Conservation (phyloP, 75 land plant genomes). For the Larix kaempferi region DNA sequence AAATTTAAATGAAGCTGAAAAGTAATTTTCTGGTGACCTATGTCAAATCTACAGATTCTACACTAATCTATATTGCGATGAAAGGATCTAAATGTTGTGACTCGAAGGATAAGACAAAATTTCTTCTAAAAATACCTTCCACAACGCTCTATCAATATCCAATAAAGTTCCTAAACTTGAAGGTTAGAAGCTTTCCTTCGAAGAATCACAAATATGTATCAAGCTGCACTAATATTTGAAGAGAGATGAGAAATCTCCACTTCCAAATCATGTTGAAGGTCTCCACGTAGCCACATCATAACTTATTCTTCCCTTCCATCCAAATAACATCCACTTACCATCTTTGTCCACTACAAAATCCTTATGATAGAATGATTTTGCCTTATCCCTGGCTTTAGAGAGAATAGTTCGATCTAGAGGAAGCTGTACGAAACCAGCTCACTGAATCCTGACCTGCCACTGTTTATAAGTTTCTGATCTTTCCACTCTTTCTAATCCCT, state of each 20-base stretch:
- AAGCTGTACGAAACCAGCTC: conserved; percentile 71
- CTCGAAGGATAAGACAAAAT: not conserved
- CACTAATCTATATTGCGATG: not conserved
- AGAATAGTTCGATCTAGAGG: conserved; percentile 35
- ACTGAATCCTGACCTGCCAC: conserved; percentile 66
- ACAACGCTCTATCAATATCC: not conserved
- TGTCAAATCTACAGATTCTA: not conserved
- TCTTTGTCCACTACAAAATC: conserved; percentile 72
- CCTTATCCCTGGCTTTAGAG: conserved; percentile 26
- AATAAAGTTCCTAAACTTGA: not conserved
- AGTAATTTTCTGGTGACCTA: not conserved
- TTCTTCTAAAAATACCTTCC: conserved; percentile 6
- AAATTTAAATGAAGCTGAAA: not conserved
- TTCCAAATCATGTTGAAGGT: conserved; percentile 17
- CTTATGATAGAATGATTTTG: conserved; percentile 48
- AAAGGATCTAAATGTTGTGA: not conserved
- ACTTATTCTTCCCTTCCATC: conserved; percentile 79
- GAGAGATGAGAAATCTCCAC: not conserved
- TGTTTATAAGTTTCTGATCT: conserved; percentile 88
- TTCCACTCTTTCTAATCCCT: conserved; percentile 76
- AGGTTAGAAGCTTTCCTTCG: not conserved
- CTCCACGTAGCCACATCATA: conserved; percentile 65
- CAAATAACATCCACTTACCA: conserved; percentile 67
- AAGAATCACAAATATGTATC: not conserved
- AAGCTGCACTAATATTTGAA: not conserved